phyloP scores from a whole-genome alignment of 2,329 filamentous ascomycete genomes.

The Dothideomycetes sp. region DNA sequence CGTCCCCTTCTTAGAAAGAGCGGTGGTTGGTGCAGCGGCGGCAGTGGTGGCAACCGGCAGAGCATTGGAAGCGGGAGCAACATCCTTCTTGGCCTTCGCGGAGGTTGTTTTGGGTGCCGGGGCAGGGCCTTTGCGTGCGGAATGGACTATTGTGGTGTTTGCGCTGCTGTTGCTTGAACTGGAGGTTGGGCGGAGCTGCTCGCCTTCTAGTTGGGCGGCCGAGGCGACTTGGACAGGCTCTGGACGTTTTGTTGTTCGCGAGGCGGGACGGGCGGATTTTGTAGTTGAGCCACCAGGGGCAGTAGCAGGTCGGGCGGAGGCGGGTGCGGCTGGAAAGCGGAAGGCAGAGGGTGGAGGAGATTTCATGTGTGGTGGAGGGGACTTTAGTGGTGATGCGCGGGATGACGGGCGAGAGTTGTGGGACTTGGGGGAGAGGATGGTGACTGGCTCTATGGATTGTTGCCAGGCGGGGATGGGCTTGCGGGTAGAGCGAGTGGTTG shows the following conservation, averaged over 20 bases:
- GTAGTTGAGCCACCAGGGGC: slow-evolving; percentile 25
- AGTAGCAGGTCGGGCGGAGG: slow-evolving; percentile 8
- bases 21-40: slow-evolving; percentile 13
- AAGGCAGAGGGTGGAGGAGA: slow-evolving; percentile 38
- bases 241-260: slow-evolving; percentile 41
- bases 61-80: no score
- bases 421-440: slow-evolving; percentile 66
- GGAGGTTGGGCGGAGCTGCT: slow-evolving; percentile 37
- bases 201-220: slow-evolving; percentile 16
- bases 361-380: slow-evolving; percentile 45
- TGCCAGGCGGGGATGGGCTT: slow-evolving; percentile 4
- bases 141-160: slow-evolving; percentile 50
- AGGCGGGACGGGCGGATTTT: slow-evolving; percentile 49
- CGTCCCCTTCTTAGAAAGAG: slow-evolving; percentile 40
- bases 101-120: slow-evolving; percentile 5
- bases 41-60: slow-evolving; percentile 14
- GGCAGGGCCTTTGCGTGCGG: slow-evolving; percentile 8
- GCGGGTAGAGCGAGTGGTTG: no score
- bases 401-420: slow-evolving; percentile 71
- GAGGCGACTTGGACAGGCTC: slow-evolving; percentile 27
- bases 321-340: slow-evolving; percentile 49
- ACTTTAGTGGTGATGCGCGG: no score
- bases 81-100: slow-evolving; percentile 15
- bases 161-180: slow-evolving; percentile 51
- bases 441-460: slow-evolving; percentile 19